These are phyloP conservation scores for Teratosphaeria pseudoeucalypti DNA, from an alignment of 2,329 filamentous ascomycete genomes.

Conservation along the genomic window DNA sequence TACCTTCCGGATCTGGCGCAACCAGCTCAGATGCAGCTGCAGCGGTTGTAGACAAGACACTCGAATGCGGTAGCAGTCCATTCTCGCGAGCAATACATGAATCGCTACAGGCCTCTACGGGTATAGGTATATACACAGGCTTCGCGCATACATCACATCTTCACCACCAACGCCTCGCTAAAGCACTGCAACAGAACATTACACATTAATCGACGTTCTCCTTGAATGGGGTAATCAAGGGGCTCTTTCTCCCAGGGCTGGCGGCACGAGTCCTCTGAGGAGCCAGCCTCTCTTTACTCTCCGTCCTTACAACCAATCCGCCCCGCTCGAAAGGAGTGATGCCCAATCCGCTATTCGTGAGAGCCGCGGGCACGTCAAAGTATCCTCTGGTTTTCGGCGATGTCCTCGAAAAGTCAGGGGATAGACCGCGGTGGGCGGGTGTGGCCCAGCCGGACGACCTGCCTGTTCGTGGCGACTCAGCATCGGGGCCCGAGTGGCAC, in stretches of 20 bases:
- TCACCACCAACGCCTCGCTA: constrained; percentile 4
- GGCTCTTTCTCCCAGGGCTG: constrained; percentile 40
- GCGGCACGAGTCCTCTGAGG: constrained; percentile 38
- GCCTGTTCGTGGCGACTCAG: constrained; percentile 29
- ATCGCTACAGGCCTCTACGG: neutral
- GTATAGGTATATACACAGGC: neutral
- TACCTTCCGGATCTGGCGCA: neutral
- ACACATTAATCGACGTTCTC: constrained; percentile 25
- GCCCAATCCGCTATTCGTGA: constrained; percentile 17
- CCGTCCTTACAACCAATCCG: constrained; percentile 70
- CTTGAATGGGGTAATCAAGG: constrained; percentile 25
- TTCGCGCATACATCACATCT: neutral
- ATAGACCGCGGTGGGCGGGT: constrained; percentile 32
- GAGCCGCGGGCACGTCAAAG: constrained; percentile 35
- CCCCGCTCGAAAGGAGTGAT: constrained; percentile 47
- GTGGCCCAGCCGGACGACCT: constrained; percentile 58
- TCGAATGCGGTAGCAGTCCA: neutral
- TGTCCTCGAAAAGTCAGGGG: constrained; percentile 19
- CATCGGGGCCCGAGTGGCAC: constrained; percentile 9
- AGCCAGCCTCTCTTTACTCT: constrained; percentile 69
- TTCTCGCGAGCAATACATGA: neutral
- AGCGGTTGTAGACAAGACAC: neutral
- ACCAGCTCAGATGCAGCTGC: neutral
- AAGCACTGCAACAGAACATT: neutral
- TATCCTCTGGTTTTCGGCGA: constrained; percentile 24